These are phyloP conservation scores for Acanthochlamys bracteata DNA, from an alignment of 106 monocot genomes.

Conservation along the genomic window DNA sequence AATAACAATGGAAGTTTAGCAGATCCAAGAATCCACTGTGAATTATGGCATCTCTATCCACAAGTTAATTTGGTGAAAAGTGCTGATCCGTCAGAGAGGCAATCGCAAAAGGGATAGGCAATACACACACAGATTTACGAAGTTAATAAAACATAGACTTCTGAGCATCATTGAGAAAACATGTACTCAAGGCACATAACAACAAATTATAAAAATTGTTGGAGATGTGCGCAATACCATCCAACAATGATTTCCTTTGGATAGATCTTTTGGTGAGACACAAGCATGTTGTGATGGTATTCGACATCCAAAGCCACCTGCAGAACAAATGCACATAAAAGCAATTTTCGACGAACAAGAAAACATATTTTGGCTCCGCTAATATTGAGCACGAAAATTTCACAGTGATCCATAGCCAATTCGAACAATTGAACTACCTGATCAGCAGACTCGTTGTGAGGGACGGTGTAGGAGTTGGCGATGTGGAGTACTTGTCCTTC, in stretches of 20 bases:
- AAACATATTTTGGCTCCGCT: neutral
- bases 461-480: slow-evolving; percentile 66
- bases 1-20: too few species aligned
- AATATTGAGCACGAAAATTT: neutral
- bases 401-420: neutral
- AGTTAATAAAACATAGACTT: too few species aligned
- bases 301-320: slow-evolving; percentile 76
- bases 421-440: slow-evolving; percentile 26
- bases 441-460: slow-evolving; percentile 54
- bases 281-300: slow-evolving; percentile 67
- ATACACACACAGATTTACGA: too few species aligned
- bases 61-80: too few species aligned
- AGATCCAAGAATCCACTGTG: too few species aligned
- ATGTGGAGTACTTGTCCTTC: slow-evolving; percentile 24
- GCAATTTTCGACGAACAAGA: neutral
- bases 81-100: too few species aligned
- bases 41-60: too few species aligned
- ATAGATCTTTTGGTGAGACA: slow-evolving; percentile 66
- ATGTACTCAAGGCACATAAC: too few species aligned
- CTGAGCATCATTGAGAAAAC: too few species aligned
- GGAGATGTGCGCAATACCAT: slow-evolving; percentile 31
- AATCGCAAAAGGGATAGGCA: too few species aligned
- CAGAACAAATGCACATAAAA: neutral
- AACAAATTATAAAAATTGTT: neutral
- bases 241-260: slow-evolving; percentile 75